Percentiles rank a stretch among this genome's conserved stretches.
Evolutionary conservation across 2,329 filamentous ascomycete genomes (phyloP).

Genomic region (Colletotrichum echinochloae): DNA sequence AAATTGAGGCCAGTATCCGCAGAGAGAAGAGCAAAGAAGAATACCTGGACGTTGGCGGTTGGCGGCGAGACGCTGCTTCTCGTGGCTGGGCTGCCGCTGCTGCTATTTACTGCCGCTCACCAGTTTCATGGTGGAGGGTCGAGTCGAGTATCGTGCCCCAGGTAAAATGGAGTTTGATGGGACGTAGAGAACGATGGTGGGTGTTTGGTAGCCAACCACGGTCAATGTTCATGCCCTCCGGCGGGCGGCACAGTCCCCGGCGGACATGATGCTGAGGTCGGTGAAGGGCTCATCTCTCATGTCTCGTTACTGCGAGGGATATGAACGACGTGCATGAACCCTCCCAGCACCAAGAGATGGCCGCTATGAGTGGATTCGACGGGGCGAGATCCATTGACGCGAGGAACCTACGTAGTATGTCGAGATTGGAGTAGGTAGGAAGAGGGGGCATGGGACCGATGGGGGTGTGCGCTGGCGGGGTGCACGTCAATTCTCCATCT

Average conservation of each 20-base stretch:
- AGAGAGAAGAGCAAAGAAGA: constrained; percentile 3
- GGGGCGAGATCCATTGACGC: constrained; percentile 35
- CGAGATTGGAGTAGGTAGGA: constrained; percentile 16
- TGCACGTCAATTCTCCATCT: constrained; percentile 4
- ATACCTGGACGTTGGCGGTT: neutral
- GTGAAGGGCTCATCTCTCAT: constrained; percentile 39
- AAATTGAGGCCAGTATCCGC: constrained; percentile 22
- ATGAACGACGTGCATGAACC: constrained; percentile 43
- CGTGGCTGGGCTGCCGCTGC: neutral
- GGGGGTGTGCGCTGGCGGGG: constrained; percentile 20
- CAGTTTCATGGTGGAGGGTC: neutral
- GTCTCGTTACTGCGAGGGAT: constrained; percentile 25
- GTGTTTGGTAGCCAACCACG: constrained; percentile 25
- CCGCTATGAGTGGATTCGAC: constrained; percentile 30
- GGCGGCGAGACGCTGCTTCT: constrained; percentile 31
- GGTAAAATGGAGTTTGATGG: constrained; percentile 12
- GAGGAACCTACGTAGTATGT: constrained; percentile 23
- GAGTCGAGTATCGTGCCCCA: neutral
- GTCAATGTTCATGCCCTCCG: constrained; percentile 4
- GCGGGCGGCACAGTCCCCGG: constrained; percentile 27
- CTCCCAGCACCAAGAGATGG: constrained; percentile 37
- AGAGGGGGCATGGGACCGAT: constrained; percentile 24
- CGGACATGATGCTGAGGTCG: constrained; percentile 39
- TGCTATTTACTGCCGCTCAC: neutral
- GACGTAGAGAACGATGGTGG: constrained; percentile 17